These are phyloP conservation scores for Lepidium aucheri DNA, from an alignment of 345 rosid species.

Conservation along the genomic window DNA sequence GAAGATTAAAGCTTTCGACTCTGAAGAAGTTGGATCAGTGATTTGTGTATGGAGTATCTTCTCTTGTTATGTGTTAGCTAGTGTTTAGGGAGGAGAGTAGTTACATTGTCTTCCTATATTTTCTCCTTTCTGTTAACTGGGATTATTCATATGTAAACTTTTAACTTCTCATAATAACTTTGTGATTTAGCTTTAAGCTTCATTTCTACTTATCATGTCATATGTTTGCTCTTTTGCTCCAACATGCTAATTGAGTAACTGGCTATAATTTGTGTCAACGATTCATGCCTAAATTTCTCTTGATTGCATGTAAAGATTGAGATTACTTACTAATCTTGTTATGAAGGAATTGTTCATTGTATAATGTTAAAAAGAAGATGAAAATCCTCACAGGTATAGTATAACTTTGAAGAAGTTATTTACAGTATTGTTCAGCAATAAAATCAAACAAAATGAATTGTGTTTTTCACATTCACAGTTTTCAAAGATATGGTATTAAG, in stretches of 20 bases:
- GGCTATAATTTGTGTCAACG: neutral
- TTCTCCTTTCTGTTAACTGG: constrained; percentile 12
- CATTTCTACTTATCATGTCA: neutral
- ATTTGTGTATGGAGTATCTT: constrained; percentile 2
- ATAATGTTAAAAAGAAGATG: neutral
- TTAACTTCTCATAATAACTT: constrained; percentile 3
- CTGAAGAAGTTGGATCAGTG: neutral
- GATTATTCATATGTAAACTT: constrained; percentile 25
- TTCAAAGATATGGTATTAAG: neutral
- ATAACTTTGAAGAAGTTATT: neutral
- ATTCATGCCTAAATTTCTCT: neutral
- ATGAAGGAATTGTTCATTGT: too few relatives aligned
- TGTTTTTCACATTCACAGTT: neutral
- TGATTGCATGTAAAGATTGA: neutral
- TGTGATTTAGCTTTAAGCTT: constrained; percentile 21
- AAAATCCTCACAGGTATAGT: neutral
- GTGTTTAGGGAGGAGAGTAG: constrained; percentile 8
- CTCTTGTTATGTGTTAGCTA: constrained; percentile 21
- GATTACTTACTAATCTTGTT: too few relatives aligned
- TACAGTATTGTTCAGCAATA: constrained; percentile 4
- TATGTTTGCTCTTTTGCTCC: neutral
- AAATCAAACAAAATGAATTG: neutral
- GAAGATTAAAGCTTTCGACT: constrained; percentile 25
- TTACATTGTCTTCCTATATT: neutral
- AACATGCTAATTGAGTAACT: neutral